phyloP scores from a whole-genome alignment of 2,329 filamentous ascomycete genomes.

The Ceratocystiopsis minuta region DNA sequence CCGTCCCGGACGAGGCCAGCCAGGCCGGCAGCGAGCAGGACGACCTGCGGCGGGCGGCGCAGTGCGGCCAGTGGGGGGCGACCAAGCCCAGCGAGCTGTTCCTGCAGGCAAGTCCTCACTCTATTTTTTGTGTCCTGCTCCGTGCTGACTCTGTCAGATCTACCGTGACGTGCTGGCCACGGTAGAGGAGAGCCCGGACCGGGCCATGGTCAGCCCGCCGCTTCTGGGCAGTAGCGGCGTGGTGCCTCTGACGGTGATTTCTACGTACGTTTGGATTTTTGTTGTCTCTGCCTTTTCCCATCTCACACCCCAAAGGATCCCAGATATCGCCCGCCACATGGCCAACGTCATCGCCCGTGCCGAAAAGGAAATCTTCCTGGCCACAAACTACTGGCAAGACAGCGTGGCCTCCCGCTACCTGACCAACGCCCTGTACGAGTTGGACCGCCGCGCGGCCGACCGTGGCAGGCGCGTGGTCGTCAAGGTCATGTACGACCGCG shows the following conservation, averaged over 20 bases:
- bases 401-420: conserved; percentile 50
- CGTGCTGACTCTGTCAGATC: conserved; percentile 22
- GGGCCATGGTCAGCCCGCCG: conserved; percentile 33
- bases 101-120: conserved; percentile 22
- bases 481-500: conserved; percentile 61
- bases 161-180: conserved; percentile 47
- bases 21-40: conserved; percentile 12
- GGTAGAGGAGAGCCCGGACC: conserved; percentile 30
- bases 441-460: conserved; percentile 44
- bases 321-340: conserved; percentile 57
- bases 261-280: conserved; percentile 21
- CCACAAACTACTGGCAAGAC: conserved; percentile 60
- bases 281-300: neutral
- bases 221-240: conserved; percentile 38
- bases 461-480: conserved; percentile 41
- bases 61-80: conserved; percentile 51
- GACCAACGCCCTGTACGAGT: conserved; percentile 48
- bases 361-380: conserved; percentile 53
- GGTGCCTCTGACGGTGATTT: conserved; percentile 51
- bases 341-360: conserved; percentile 59
- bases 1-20: conserved; percentile 7
- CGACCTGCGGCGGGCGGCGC: conserved; percentile 32
- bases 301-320: conserved; percentile 22
- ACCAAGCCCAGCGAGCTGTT: conserved; percentile 49
- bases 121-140: neutral